A percentile compares a stretch with the other conserved stretches of the same genome.
These are phyloP conservation scores for Colletotrichum gigasporum DNA, from an alignment of 2,329 filamentous ascomycete genomes.

Conservation along the genomic window DNA sequence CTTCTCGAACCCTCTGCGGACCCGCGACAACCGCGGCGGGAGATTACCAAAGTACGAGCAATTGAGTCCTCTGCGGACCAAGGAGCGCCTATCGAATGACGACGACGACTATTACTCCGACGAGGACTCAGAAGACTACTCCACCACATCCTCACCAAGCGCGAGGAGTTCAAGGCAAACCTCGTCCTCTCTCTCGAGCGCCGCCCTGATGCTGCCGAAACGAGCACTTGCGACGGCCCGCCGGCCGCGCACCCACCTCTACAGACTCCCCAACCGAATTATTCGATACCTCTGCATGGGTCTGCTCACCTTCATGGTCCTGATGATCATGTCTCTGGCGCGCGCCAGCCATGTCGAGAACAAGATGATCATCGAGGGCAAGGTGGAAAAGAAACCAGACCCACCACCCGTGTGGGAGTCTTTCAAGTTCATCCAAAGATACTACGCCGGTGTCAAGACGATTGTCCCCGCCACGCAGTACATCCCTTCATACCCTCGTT, in stretches of 20 bases:
- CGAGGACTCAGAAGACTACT: constrained; percentile 52
- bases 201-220: constrained; percentile 56
- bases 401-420: constrained; percentile 82
- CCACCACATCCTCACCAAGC: constrained; percentile 54
- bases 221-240: constrained; percentile 43
- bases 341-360: constrained; percentile 79
- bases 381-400: constrained; percentile 66
- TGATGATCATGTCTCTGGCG: constrained; percentile 82
- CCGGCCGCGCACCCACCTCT: constrained; percentile 52
- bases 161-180: constrained; percentile 64
- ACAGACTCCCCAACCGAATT: constrained; percentile 76
- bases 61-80: constrained; percentile 41
- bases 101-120: constrained; percentile 58
- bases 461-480: constrained; percentile 74
- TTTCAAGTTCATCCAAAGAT: constrained; percentile 86
- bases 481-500: constrained; percentile 81
- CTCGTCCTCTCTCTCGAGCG: constrained; percentile 53
- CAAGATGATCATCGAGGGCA: constrained; percentile 64
- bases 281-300: constrained; percentile 81
- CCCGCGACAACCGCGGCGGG: constrained; percentile 51
- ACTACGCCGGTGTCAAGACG: constrained; percentile 86
- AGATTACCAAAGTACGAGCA: constrained; percentile 63
- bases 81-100: constrained; percentile 63
- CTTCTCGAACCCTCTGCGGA: constrained; percentile 56
- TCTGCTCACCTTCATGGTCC: constrained; percentile 72